These are phyloP conservation scores for Knoxdaviesia capensis DNA, from an alignment of 2,329 filamentous ascomycete species.

Conservation along the genomic window DNA sequence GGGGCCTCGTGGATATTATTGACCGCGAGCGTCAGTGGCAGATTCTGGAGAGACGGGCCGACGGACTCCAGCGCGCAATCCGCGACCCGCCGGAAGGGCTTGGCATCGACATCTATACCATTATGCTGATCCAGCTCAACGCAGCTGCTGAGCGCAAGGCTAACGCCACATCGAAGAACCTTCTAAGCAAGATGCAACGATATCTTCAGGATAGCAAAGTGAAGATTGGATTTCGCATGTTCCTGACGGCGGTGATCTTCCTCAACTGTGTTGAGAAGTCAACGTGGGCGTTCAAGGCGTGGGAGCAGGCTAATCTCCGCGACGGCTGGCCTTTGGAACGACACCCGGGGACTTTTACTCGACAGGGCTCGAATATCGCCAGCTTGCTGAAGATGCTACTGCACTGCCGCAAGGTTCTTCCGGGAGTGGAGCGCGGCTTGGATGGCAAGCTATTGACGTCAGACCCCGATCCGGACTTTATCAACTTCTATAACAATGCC, in stretches of 20 bases:
- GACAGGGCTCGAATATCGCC: conserved; percentile 37
- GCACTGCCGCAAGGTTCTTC: conserved; percentile 37
- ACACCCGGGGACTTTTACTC: conserved; percentile 33
- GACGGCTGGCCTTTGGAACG: conserved; percentile 39
- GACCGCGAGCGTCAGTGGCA: conserved; percentile 43
- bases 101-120: conserved; percentile 36
- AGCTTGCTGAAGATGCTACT: conserved; percentile 40
- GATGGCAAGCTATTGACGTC: conserved; percentile 24
- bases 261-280: conserved; percentile 48
- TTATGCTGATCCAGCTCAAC: conserved; percentile 43
- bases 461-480: conserved; percentile 22
- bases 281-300: conserved; percentile 48
- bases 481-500: conserved; percentile 32
- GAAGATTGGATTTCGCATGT: conserved; percentile 38
- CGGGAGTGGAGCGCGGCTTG: conserved; percentile 24
- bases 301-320: conserved; percentile 40
- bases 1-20: conserved; percentile 44
- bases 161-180: conserved; percentile 32
- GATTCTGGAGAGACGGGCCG: conserved; percentile 25
- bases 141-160: conserved; percentile 45
- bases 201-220: conserved; percentile 39
- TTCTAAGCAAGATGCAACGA: conserved; percentile 40
- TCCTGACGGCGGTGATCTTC: conserved; percentile 39
- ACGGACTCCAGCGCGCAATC: conserved; percentile 23
- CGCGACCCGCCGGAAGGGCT: conserved; percentile 25